These are phyloP conservation scores for Lentinus polychrous DNA, from an alignment of 1,284 basidiomycete genomes.

Conservation along the genomic window DNA sequence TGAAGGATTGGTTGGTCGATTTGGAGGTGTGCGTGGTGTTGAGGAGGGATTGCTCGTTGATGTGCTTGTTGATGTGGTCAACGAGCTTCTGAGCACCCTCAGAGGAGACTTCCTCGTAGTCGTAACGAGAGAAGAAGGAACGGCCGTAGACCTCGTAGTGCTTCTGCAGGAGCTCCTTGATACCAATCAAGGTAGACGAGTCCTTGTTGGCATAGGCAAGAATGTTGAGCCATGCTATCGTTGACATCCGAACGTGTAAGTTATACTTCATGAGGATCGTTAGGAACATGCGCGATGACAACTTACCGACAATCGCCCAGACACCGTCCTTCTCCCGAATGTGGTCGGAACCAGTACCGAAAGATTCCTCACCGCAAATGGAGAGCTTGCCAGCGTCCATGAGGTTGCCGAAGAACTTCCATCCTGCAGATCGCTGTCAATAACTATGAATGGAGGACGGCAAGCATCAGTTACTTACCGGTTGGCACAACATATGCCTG, in stretches of 20 bases:
- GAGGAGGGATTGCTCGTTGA: conserved; percentile 62
- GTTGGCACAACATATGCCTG: conserved; percentile 97
- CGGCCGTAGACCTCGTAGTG: conserved; percentile 95
- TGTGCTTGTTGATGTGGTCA: conserved; percentile 66
- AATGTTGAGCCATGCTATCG: conserved; percentile 88
- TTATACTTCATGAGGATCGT: background rate
- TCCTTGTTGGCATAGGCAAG: conserved; percentile 88
- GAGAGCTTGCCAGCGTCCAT: conserved; percentile 98
- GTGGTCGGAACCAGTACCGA: conserved; percentile 99
- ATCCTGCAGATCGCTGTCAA: conserved; percentile 46
- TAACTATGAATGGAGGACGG: conserved; percentile 4
- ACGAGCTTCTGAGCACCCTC: conserved; percentile 87
- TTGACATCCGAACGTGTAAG: too few relatives aligned
- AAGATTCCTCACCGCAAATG: conserved; percentile 98
- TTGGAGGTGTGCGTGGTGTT: conserved; percentile 61
- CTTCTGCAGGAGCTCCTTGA: conserved; percentile 82
- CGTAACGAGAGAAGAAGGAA: conserved; percentile 97
- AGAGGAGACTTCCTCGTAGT: conserved; percentile 96
- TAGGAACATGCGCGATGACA: too few relatives aligned
- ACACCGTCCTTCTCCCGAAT: conserved; percentile 99
- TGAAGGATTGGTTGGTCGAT: conserved; percentile 69
- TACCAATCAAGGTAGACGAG: conserved; percentile 70
- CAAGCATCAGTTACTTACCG: conserved; percentile 41
- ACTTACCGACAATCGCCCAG: conserved; percentile 88
- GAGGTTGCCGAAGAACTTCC: conserved; percentile 99